A percentile compares a stretch with the other conserved stretches of the same genome.
phyloP scores from a whole-genome alignment of 345 rosid species.

The Durio zibethinus region DNA sequence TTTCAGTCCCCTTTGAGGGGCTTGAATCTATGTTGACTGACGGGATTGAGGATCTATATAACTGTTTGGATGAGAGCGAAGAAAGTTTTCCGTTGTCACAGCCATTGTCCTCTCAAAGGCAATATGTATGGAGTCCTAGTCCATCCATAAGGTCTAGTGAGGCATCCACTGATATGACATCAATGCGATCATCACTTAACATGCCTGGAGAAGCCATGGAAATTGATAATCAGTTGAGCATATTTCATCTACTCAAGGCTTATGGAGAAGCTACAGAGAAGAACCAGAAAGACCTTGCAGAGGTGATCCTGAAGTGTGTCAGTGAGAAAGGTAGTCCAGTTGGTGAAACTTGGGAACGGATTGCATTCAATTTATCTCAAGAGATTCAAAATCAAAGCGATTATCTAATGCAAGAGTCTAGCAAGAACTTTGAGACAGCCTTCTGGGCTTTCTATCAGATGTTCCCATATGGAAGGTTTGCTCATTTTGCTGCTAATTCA shows the following conservation, averaged over 20 bases:
- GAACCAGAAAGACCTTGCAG: conserved; percentile 23
- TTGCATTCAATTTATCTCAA: conserved; percentile 40
- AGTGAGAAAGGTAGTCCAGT: conserved; percentile 37
- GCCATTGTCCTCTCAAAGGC: conserved; percentile 6
- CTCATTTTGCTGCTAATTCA: conserved; percentile 51
- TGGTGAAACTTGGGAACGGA: conserved; percentile 39
- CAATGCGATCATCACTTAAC: background rate
- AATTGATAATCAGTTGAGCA: conserved; percentile 26
- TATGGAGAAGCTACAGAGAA: conserved; percentile 45
- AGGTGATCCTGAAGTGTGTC: conserved; percentile 9
- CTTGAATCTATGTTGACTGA: conserved; percentile 19
- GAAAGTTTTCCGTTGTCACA: conserved; percentile 13
- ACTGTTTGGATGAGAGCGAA: conserved; percentile 16
- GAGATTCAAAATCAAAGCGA: conserved; percentile 19
- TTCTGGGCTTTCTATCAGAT: conserved; percentile 42
- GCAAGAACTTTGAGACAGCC: conserved; percentile 37
- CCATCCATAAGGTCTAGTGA: conserved; percentile 29
- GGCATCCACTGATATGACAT: conserved; percentile 10
- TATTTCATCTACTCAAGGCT: conserved; percentile 36
- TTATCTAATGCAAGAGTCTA: conserved; percentile 35
- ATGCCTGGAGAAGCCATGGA: conserved; percentile 21
- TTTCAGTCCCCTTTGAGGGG: conserved; percentile 17
- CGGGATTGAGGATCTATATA: conserved; percentile 1
- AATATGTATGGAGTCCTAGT: conserved; percentile 34
- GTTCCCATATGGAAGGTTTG: conserved; percentile 47